Percentiles rank a stretch among this genome's conserved stretches.
These are phyloP conservation scores for Nicotiana tabacum DNA, from an alignment of 257 asterid genomes.

Conservation along the genomic window DNA sequence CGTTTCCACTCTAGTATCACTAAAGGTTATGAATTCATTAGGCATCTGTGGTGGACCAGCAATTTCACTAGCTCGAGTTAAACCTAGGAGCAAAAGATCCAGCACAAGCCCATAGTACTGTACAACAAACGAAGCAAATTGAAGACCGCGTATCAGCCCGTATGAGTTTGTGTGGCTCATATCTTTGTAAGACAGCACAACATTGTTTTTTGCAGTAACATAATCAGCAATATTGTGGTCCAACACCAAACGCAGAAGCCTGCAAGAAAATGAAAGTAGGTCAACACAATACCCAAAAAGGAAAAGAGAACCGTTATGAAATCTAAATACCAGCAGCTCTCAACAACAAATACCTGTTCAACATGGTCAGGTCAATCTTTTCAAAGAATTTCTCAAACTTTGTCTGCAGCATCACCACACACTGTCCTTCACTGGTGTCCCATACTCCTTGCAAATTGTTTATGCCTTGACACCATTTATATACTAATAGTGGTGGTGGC, in stretches of 20 bases:
- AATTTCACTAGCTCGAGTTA: constrained; percentile 98
- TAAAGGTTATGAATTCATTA: constrained; percentile 86
- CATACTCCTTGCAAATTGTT: constrained; percentile 85
- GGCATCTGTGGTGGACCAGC: constrained; percentile 99
- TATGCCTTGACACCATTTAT: constrained; percentile 99
- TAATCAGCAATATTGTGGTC: constrained; percentile 99
- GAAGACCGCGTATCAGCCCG: constrained; percentile 98
- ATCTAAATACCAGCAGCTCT: neutral
- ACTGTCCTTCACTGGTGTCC: constrained; percentile 98
- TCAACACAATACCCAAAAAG: neutral
- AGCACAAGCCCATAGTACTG: constrained; percentile 95
- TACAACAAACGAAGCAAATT: constrained; percentile 96
- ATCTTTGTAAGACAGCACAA: constrained; percentile 93
- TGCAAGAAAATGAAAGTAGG: constrained; percentile 9
- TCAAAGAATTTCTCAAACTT: constrained; percentile 91
- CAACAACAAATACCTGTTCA: constrained; percentile 47
- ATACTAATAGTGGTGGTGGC: constrained; percentile 93
- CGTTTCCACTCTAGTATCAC: constrained; percentile 80
- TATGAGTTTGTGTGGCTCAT: constrained; percentile 99
- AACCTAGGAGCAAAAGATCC: constrained; percentile 92
- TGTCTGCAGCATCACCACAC: constrained; percentile 98
- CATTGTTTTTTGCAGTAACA: constrained; percentile 95
- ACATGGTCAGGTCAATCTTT: constrained; percentile 95
- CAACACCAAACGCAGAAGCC: constrained; percentile 91
- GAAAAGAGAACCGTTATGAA: neutral